phyloP scores from a whole-genome alignment of 2,329 filamentous ascomycete genomes.

The Ustulina deusta region DNA sequence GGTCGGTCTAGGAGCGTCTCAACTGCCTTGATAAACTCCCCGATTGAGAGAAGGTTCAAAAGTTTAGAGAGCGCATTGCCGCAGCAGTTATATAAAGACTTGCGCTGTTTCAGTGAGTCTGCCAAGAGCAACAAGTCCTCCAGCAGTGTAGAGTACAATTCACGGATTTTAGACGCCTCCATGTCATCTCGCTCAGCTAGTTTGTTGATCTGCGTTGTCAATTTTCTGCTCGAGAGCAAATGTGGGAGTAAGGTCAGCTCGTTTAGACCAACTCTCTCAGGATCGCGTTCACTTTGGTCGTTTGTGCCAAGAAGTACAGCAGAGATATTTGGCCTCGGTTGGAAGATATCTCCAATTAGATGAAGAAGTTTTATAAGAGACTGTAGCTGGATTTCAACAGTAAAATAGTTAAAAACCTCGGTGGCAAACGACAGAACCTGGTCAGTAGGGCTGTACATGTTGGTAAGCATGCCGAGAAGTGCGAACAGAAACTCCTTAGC shows the following conservation, averaged over 20 bases:
- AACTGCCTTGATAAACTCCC: conserved; percentile 89
- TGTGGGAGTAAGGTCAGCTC: conserved; percentile 69
- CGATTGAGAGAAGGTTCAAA: conserved; percentile 85
- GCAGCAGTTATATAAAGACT: conserved; percentile 67
- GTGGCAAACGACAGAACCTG: conserved; percentile 79
- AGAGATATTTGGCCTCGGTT: conserved; percentile 79
- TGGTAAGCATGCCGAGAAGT: conserved; percentile 88
- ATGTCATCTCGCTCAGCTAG: conserved; percentile 73
- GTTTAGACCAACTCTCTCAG: conserved; percentile 63
- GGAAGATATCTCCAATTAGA: conserved; percentile 80
- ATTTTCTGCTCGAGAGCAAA: conserved; percentile 68
- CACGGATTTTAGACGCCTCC: conserved; percentile 73
- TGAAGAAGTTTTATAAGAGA: conserved; percentile 82
- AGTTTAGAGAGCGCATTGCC: conserved; percentile 81
- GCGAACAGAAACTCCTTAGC: conserved; percentile 89
- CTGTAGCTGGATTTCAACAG: conserved; percentile 79
- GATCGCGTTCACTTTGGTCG: conserved; percentile 61
- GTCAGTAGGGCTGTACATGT: conserved; percentile 84
- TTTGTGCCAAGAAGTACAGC: conserved; percentile 74
- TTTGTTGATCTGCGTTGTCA: conserved; percentile 67
- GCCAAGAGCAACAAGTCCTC: conserved; percentile 75
- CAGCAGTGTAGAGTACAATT: conserved; percentile 75
- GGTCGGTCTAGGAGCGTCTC: conserved; percentile 83
- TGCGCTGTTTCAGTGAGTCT: conserved; percentile 70
- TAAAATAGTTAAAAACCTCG: conserved; percentile 79